These are phyloP conservation scores for Coniophora puteana DNA, from an alignment of 1,284 basidiomycete species.

Conservation along the genomic window DNA sequence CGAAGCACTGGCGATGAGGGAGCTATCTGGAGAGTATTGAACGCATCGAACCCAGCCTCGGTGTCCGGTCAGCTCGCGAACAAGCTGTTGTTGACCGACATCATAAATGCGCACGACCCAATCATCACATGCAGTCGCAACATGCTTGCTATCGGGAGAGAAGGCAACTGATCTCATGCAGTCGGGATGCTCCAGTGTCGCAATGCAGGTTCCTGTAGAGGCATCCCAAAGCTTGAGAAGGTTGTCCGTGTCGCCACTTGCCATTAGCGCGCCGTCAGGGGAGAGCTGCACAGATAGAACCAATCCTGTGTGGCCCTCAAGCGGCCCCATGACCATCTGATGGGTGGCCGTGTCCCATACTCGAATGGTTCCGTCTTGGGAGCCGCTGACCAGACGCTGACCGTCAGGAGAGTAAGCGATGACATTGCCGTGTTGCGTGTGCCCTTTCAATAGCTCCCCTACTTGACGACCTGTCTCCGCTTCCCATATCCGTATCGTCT, in stretches of 20 bases:
- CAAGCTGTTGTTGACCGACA: too few relatives aligned
- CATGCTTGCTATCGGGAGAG: constrained; percentile 8
- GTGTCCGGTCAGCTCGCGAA: too few relatives aligned
- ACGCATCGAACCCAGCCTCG: too few relatives aligned
- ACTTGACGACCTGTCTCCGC: too few relatives aligned
- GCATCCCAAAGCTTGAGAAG: constrained; percentile 9
- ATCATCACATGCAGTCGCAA: constrained; percentile 6
- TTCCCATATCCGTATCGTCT: too few relatives aligned
- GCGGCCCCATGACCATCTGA: neutral
- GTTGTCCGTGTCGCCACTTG: constrained; percentile 7
- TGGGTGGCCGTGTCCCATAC: constrained; percentile 8
- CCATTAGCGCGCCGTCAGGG: constrained; percentile 10
- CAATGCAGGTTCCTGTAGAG: neutral
- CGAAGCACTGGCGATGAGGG: too few relatives aligned
- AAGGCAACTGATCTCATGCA: constrained; percentile 6
- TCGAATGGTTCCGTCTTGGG: constrained; percentile 6
- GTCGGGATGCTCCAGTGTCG: constrained; percentile 2
- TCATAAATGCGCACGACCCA: constrained; percentile 10
- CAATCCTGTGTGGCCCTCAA: neutral
- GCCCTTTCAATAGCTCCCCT: neutral
- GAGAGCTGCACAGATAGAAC: constrained; percentile 8
- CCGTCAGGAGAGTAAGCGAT: constrained; percentile 10
- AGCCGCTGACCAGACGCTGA: constrained; percentile 4
- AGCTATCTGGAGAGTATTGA: too few relatives aligned
- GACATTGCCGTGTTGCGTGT: constrained; percentile 2